Percentiles rank a stretch among this genome's conserved stretches.
phyloP scores from a whole-genome alignment of 768 basidiomycete genomes.

The Mycena sanguinolenta region DNA sequence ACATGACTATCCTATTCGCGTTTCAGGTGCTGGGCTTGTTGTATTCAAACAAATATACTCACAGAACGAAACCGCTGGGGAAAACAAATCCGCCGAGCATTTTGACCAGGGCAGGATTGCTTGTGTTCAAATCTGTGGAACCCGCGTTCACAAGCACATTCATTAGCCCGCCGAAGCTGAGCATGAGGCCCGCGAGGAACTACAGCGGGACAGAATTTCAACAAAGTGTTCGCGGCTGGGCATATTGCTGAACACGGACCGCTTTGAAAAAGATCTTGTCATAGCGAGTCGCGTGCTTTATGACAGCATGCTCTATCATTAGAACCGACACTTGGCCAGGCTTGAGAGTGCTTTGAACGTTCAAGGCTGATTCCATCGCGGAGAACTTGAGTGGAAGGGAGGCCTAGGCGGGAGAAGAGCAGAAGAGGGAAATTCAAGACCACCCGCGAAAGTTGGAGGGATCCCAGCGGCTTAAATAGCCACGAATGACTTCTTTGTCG shows the following conservation, averaged over 20 bases:
- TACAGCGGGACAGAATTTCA: conserved; percentile 39
- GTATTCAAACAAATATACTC: conserved; percentile 30
- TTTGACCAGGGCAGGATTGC: conserved; percentile 78
- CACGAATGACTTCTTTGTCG: background rate
- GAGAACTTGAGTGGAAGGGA: background rate
- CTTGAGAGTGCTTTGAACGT: conserved; percentile 59
- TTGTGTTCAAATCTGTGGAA: conserved; percentile 58
- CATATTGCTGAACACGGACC: conserved; percentile 53
- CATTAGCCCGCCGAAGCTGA: conserved; percentile 79
- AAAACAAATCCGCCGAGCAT: conserved; percentile 78
- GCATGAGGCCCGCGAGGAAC: conserved; percentile 78
- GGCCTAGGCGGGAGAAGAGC: background rate
- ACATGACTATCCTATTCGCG: conserved; percentile 71
- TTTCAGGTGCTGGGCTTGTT: background rate
- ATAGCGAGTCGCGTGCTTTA: conserved; percentile 73
- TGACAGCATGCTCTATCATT: conserved; percentile 69
- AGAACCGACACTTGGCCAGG: conserved; percentile 68
- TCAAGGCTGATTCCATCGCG: conserved; percentile 27
- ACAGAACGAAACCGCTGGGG: conserved; percentile 84
- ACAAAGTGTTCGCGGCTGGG: background rate
- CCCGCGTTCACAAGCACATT: conserved; percentile 73
- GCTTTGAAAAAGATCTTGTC: conserved; percentile 77
- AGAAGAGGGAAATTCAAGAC: background rate
- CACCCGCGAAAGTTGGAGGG: background rate
- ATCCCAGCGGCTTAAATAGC: background rate